These are phyloP conservation scores for Ceratobasidium papillatum DNA, from an alignment of 1,284 basidiomycete genomes.

Conservation along the genomic window DNA sequence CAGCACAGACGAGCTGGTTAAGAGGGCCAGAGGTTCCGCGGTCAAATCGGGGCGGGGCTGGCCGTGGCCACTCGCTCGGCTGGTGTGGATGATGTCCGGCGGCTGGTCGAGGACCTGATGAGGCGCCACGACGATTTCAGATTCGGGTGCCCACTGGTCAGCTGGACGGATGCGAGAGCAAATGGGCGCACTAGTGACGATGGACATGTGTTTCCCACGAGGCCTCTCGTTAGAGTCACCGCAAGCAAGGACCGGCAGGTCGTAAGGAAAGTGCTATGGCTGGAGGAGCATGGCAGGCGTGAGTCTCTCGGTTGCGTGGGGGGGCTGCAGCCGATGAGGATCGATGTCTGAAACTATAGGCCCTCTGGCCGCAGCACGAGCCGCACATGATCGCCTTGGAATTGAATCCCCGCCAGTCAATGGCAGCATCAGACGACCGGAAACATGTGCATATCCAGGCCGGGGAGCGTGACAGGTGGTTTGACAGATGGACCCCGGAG, in stretches of 20 bases:
- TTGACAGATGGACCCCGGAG: slow-evolving; percentile 5
- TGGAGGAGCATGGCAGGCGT: not conserved
- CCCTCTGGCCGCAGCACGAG: not conserved
- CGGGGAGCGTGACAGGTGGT: not conserved
- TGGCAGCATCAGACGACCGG: not conserved
- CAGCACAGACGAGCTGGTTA: slow-evolving; percentile 1
- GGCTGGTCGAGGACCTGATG: not conserved
- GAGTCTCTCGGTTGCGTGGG: not conserved
- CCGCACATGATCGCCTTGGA: not conserved
- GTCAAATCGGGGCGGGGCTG: not conserved
- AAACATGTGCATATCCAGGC: not conserved
- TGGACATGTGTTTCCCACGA: not conserved
- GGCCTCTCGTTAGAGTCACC: not conserved
- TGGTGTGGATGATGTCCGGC: slow-evolving; percentile 17
- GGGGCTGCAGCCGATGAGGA: not conserved
- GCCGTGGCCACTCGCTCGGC: not conserved
- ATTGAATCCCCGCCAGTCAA: slow-evolving; percentile 8
- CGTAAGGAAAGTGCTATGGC: not conserved
- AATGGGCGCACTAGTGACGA: not conserved
- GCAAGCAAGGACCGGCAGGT: not conserved
- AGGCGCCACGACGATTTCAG: slow-evolving; percentile 9
- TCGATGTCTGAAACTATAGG: slow-evolving; percentile 1
- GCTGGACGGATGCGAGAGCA: slow-evolving; percentile 7
- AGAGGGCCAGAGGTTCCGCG: not conserved
- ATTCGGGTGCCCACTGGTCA: not conserved